phyloP scores from a whole-genome alignment of 1,284 basidiomycete genomes.

The Porodaedalea pini region DNA sequence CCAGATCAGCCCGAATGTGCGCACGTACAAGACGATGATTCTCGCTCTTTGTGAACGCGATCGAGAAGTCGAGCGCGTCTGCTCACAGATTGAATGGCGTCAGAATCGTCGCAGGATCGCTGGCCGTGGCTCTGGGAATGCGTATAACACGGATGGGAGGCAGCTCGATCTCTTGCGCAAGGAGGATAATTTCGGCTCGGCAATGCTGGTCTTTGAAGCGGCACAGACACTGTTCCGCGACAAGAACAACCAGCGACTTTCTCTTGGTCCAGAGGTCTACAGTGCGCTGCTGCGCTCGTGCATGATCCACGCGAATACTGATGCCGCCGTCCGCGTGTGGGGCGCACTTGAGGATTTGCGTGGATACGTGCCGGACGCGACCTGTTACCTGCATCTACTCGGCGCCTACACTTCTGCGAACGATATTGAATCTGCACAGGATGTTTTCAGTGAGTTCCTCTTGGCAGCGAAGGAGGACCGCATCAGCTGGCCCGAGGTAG shows the following conservation, averaged over 20 bases:
- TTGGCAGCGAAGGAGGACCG: constrained; percentile 37
- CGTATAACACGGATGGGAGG: constrained; percentile 29
- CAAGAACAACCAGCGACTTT: constrained; percentile 32
- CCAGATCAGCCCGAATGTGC: constrained; percentile 60
- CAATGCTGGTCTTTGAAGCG: constrained; percentile 70
- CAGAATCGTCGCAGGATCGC: constrained; percentile 32
- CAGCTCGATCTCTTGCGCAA: constrained; percentile 43
- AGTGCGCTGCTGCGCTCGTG: constrained; percentile 62
- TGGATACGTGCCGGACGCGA: constrained; percentile 38
- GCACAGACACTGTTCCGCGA: constrained; percentile 38
- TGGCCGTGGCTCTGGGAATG: constrained; percentile 26
- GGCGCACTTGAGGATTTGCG: constrained; percentile 55
- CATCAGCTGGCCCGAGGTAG: constrained; percentile 30
- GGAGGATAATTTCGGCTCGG: constrained; percentile 72
- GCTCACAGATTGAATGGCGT: constrained; percentile 41
- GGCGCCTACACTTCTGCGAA: constrained; percentile 52
- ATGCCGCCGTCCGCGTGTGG: constrained; percentile 68
- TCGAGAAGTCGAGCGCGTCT: constrained; percentile 54
- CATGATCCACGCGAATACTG: constrained; percentile 54
- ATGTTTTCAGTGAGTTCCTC: constrained; percentile 66
- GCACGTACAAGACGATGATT: constrained; percentile 73
- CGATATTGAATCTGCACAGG: constrained; percentile 57
- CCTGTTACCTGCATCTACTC: constrained; percentile 60
- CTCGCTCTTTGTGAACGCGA: constrained; percentile 71
- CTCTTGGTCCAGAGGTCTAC: constrained; percentile 41